Base-by-base conservation (phyloP, 75 land plant species). In the Chamaecyparis obtusa region DNA sequence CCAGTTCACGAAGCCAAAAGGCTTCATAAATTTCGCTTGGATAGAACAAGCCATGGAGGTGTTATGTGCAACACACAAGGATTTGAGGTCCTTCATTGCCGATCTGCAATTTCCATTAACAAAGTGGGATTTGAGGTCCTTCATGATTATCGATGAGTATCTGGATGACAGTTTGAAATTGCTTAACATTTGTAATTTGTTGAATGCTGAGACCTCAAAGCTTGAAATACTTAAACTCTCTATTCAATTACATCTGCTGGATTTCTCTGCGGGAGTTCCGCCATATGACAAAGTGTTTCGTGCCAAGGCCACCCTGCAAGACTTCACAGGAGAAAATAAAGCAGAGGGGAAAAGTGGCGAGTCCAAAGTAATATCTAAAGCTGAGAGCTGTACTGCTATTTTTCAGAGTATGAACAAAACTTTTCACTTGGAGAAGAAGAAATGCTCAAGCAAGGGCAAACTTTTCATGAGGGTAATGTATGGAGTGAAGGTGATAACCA, bases 91-190 rank as follows among this genome's bases (percentile, higher is more conserved):
- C 33, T 86, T 96, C 2, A 93, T 96, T 9, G 86, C 88, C 14
- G 90, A 93, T 56, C 92, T 96, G 72, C 92, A 90, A 76, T 91
- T 95, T 67, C 97, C 97, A 77, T 88, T 93, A 5, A 84, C 89
- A 67, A 92, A 93, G 41, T 91, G 96, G 94, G 95, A 96, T 79
- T 91, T 93, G 33, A 93, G 97, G 97, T n/a, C n/a, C n/a, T n/a
- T n/a, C n/a, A n/a, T n/a, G n/a, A n/a, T n/a, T n/a, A 89, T 93
- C n/a, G 93, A 95, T 84, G 89, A 91, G 16, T 96, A 96, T 84
- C 86, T 96, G 86, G 92, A 92, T 84, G 87, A 92, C 86, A 95
- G 92, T 86, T 90, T 95, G 69, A 96, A 93, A 84, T 83, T 96
- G 71, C 93, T 96, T 49, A 96, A 96, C 80, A 87, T 95, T 49